Conservation (phyloP, 768 basidiomycete species). For the Tricholoma furcatifolium region DNA sequence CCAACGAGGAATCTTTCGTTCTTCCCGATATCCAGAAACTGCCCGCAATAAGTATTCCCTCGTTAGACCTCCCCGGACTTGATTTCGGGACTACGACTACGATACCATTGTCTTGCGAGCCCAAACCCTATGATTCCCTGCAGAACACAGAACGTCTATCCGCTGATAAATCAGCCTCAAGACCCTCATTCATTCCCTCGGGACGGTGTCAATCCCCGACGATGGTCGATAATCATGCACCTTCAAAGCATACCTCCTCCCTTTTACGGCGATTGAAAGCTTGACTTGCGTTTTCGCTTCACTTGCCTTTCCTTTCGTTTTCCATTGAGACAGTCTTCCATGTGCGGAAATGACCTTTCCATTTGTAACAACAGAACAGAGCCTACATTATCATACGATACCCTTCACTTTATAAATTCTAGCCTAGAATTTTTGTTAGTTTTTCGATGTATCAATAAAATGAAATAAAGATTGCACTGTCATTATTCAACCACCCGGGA, state of each 20-base stretch:
- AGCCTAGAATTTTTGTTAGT: slow-evolving; percentile 13
- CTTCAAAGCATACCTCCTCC: slow-evolving; percentile 32
- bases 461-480: not conserved
- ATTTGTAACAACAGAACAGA: slow-evolving; percentile 20
- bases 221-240: slow-evolving; percentile 14
- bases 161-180: slow-evolving; percentile 7
- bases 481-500: not conserved
- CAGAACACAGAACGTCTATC: slow-evolving; percentile 4
- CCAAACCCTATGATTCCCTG: slow-evolving; percentile 8
- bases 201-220: slow-evolving; percentile 9
- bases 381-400: slow-evolving; percentile 17
- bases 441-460: not conserved
- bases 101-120: slow-evolving; percentile 13
- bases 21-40: slow-evolving; percentile 16
- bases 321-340: slow-evolving; percentile 3
- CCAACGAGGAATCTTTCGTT: slow-evolving; percentile 28
- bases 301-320: not conserved
- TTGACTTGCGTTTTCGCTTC: slow-evolving; percentile 12
- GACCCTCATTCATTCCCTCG: slow-evolving; percentile 14
- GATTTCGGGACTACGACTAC: slow-evolving; percentile 21
- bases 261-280: slow-evolving; percentile 34
- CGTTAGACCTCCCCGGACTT: slow-evolving; percentile 20
- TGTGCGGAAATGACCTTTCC: slow-evolving; percentile 1
- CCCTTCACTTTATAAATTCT: slow-evolving; percentile 10
- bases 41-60: slow-evolving; percentile 13